These are phyloP conservation scores for Saccharomycopsis hybrid DNA, from an alignment of 1,139 yeast species.

Conservation along the genomic window DNA sequence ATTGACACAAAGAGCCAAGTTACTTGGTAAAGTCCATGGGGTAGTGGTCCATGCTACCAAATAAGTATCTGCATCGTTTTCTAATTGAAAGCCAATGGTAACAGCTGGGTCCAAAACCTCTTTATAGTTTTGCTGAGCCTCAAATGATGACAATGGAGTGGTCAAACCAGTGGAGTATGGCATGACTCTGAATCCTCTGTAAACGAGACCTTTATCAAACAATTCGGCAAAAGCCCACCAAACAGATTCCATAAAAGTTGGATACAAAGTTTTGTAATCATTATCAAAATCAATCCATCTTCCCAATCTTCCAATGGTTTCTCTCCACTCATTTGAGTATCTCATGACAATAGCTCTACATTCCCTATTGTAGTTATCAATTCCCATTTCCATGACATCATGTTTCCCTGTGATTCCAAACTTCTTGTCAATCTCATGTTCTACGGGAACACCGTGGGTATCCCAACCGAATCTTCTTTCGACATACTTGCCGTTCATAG, in stretches of 20 bases:
- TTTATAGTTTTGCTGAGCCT: slow-evolving; percentile 97
- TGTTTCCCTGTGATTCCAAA: slow-evolving; percentile 89
- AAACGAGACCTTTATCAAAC: slow-evolving; percentile 77
- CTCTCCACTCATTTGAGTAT: slow-evolving; percentile 91
- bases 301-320: slow-evolving; percentile 87
- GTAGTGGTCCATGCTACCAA: slow-evolving; percentile 99
- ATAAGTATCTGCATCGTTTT: slow-evolving; percentile 71
- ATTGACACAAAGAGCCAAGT: slow-evolving; percentile 85
- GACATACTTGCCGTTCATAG: slow-evolving; percentile 94
- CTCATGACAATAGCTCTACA: slow-evolving; percentile 97
- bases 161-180: slow-evolving; percentile 97
- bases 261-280: slow-evolving; percentile 95
- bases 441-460: slow-evolving; percentile 97
- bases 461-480: slow-evolving; percentile 99
- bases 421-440: slow-evolving; percentile 97
- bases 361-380: slow-evolving; percentile 87
- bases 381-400: slow-evolving; percentile 90
- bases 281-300: slow-evolving; percentile 99
- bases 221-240: slow-evolving; percentile 98
- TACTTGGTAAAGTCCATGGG: slow-evolving; percentile 98
- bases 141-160: slow-evolving; percentile 94
- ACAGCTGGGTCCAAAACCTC: slow-evolving; percentile 97
- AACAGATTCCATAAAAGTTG: slow-evolving; percentile 92
- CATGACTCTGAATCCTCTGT: slow-evolving; percentile 95
- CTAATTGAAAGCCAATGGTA: slow-evolving; percentile 80